phyloP scores from a whole-genome alignment of 2,329 filamentous ascomycete genomes.

The Cytospora chrysosperma region DNA sequence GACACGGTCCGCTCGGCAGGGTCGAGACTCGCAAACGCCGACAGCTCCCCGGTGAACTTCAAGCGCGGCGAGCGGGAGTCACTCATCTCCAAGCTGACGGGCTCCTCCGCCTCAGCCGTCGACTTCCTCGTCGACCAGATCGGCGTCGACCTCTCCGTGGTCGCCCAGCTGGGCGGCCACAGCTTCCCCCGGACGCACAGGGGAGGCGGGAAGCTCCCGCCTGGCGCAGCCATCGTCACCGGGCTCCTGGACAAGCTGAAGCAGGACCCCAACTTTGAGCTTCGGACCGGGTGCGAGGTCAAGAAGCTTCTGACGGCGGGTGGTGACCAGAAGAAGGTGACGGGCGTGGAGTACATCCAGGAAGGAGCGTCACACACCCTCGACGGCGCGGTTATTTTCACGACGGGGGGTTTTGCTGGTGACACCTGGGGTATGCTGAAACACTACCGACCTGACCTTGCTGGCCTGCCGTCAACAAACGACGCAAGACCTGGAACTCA shows the following conservation, averaged over 20 bases:
- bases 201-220: conserved; percentile 54
- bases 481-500: conserved; percentile 57
- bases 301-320: conserved; percentile 44
- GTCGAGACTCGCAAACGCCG: conserved; percentile 34
- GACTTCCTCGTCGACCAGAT: conserved; percentile 57
- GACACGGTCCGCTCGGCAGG: conserved; percentile 61
- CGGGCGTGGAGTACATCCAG: conserved; percentile 51
- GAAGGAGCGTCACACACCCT: conserved; percentile 40
- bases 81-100: conserved; percentile 50
- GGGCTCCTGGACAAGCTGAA: conserved; percentile 53
- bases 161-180: conserved; percentile 61
- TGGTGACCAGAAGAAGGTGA: conserved; percentile 35
- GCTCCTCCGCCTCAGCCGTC: conserved; percentile 47
- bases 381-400: conserved; percentile 57
- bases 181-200: conserved; percentile 56
- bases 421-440: conserved; percentile 57
- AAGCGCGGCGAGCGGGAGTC: conserved; percentile 36
- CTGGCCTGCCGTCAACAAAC: conserved; percentile 61
- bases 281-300: conserved; percentile 54
- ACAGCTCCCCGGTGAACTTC: conserved; percentile 23
- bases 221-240: conserved; percentile 58
- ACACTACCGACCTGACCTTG: conserved; percentile 57
- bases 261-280: conserved; percentile 47
- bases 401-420: conserved; percentile 62
- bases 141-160: conserved; percentile 57